phyloP scores from a whole-genome alignment of 2,329 filamentous ascomycete species.

The Colletotrichum tabaci region DNA sequence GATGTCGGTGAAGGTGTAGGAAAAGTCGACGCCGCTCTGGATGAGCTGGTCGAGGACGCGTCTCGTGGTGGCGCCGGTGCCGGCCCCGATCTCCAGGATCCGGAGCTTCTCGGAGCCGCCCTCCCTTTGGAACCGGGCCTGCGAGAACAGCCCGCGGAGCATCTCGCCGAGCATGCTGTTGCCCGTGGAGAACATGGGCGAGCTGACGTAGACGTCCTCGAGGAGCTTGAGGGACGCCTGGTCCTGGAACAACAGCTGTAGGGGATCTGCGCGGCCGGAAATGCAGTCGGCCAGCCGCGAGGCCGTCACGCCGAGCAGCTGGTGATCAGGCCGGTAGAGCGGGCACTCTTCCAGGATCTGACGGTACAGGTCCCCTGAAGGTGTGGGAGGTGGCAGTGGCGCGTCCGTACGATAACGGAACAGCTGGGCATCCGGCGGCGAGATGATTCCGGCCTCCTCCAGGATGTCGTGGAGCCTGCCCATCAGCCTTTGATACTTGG shows the following conservation, averaged over 20 bases:
- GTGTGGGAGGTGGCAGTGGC: conserved; percentile 9
- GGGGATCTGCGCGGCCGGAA: conserved; percentile 52
- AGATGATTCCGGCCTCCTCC: conserved; percentile 40
- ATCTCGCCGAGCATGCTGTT: conserved; percentile 44
- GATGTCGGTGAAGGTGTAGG: conserved; percentile 61
- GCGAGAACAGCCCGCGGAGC: conserved; percentile 31
- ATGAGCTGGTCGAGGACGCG: conserved; percentile 49
- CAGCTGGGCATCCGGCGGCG: conserved; percentile 24
- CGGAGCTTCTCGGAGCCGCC: conserved; percentile 45
- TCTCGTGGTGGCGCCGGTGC: conserved; percentile 59
- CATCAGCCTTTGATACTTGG: conserved; percentile 49
- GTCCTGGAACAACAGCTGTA: conserved; percentile 56
- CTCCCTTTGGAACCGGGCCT: not conserved
- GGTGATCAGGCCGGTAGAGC: conserved; percentile 49
- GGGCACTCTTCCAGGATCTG: conserved; percentile 50
- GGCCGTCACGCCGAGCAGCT: conserved; percentile 52
- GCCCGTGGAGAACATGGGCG: conserved; percentile 46
- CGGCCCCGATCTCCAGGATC: conserved; percentile 61
- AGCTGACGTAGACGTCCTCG: conserved; percentile 53
- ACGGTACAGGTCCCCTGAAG: conserved; percentile 45
- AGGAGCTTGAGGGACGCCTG: conserved; percentile 47
- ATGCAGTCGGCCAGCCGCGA: conserved; percentile 55
- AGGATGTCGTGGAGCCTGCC: conserved; percentile 48
- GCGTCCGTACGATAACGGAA: conserved; percentile 33
- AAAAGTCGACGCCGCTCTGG: conserved; percentile 45